phyloP scores from a whole-genome alignment of 441 rosid genomes.

The Mallotus repandus region DNA sequence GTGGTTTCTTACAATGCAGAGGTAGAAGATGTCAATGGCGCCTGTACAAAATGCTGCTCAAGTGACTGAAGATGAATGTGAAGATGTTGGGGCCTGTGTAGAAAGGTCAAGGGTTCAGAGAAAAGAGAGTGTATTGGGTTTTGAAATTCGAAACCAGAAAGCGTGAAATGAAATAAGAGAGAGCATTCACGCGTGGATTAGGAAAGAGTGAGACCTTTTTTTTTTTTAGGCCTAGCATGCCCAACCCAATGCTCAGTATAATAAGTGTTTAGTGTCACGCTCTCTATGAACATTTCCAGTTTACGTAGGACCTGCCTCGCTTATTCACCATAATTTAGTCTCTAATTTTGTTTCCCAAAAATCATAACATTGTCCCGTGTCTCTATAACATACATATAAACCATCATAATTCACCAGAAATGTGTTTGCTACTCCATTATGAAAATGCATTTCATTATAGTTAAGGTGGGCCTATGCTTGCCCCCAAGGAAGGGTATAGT shows the following conservation, averaged over 20 bases:
- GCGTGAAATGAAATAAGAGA: slow-evolving; percentile 18
- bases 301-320: slow-evolving; percentile 40
- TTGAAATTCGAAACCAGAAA: slow-evolving; percentile 23
- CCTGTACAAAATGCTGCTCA: neutral
- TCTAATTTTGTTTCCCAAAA: neutral
- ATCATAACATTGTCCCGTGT: neutral
- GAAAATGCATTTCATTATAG: neutral
- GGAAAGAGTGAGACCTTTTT: slow-evolving; percentile 31
- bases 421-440: neutral
- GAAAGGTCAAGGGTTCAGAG: neutral
- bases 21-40: neutral
- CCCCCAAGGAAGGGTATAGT: neutral
- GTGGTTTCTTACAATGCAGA: neutral
- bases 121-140: slow-evolving; percentile 24
- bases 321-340: slow-evolving; percentile 36
- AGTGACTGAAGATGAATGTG: neutral
- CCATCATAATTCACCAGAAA: neutral
- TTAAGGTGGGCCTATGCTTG: neutral
- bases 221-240: neutral
- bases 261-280: slow-evolving; percentile 1
- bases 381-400: neutral
- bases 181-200: slow-evolving; percentile 32
- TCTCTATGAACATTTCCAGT: neutral
- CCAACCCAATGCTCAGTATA: neutral
- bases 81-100: neutral